A percentile compares a stretch with the other conserved stretches of the same genome.
Conservation (phyloP, 306 rosid species). For the Boehmeria nivea region DNA sequence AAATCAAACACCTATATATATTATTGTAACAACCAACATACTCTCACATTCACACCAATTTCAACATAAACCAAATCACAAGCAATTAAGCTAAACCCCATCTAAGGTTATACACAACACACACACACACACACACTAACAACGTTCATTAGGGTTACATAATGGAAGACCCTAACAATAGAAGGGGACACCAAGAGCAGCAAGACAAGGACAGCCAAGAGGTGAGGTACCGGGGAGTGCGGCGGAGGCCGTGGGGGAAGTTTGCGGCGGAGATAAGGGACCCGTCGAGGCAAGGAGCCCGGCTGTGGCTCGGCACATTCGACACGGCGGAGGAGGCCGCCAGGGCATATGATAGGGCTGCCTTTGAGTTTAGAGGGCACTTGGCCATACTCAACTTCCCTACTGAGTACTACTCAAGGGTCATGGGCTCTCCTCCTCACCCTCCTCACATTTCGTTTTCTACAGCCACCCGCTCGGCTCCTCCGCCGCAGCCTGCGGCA, state of each 20-base stretch:
- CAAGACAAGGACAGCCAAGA: constrained; percentile 39
- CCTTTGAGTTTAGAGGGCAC: constrained; percentile 66
- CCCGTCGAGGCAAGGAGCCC: constrained; percentile 67
- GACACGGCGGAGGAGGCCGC: constrained; percentile 86
- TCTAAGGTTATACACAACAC: not conserved
- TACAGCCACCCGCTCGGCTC: constrained; percentile 2
- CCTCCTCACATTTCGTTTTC: constrained; percentile 44
- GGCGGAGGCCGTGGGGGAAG: constrained; percentile 85
- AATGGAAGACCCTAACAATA: constrained; percentile 42
- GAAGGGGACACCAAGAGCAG: not conserved
- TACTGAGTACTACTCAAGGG: constrained; percentile 56
- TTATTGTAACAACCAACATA: constrained; percentile 1
- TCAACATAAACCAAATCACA: no score
- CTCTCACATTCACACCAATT: constrained; percentile 7
- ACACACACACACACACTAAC: no score
- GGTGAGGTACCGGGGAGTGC: constrained; percentile 53
- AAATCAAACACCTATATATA: not conserved
- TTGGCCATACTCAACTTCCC: constrained; percentile 77
- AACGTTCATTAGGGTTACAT: not conserved
- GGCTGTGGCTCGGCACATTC: constrained; percentile 76
- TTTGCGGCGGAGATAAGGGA: constrained; percentile 83
- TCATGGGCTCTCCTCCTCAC: constrained; percentile 53
- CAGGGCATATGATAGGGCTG: constrained; percentile 77
- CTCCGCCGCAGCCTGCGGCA: not conserved
- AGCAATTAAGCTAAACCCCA: no score